phyloP scores from a whole-genome alignment of 2,329 filamentous ascomycete genomes.

The Dactylonectria macrodidyma region DNA sequence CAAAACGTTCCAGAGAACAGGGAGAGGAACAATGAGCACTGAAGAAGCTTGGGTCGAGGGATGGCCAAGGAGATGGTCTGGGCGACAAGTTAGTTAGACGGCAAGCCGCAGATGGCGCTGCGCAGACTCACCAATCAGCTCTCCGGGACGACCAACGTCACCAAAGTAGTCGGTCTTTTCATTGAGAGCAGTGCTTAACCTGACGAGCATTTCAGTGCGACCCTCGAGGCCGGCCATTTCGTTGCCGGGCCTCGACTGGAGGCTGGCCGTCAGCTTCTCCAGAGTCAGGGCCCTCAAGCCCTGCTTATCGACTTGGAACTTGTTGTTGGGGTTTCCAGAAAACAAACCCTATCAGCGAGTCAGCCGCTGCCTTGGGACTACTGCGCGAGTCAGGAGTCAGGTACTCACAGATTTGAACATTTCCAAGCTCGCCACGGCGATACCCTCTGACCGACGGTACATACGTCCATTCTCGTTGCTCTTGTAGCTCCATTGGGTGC shows the following conservation, averaged over 20 bases:
- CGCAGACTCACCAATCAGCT: constrained; percentile 83
- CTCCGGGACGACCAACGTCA: constrained; percentile 86
- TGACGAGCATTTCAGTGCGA: constrained; percentile 82
- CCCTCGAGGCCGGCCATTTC: constrained; percentile 89
- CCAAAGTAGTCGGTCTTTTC: constrained; percentile 89
- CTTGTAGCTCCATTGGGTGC: constrained; percentile 92
- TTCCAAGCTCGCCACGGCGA: constrained; percentile 83
- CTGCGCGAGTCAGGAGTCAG: constrained; percentile 11
- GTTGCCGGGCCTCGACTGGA: constrained; percentile 88
- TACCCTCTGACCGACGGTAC: constrained; percentile 89
- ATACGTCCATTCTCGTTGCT: constrained; percentile 88
- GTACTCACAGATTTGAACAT: constrained; percentile 86
- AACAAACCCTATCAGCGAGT: constrained; percentile 76
- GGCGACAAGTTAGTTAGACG: constrained; percentile 35
- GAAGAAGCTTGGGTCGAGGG: constrained; percentile 91
- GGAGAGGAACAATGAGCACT: constrained; percentile 87
- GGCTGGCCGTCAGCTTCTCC: constrained; percentile 81
- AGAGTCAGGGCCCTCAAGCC: constrained; percentile 83
- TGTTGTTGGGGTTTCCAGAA: constrained; percentile 85
- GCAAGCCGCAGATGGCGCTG: neutral
- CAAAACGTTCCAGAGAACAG: constrained; percentile 90
- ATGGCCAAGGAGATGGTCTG: constrained; percentile 94
- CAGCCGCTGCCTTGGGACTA: constrained; percentile 30
- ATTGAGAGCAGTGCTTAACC: constrained; percentile 80
- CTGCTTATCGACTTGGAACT: constrained; percentile 89